phyloP scores from a whole-genome alignment of 2,329 filamentous ascomycete genomes.

The Pochonia chlamydosporia region DNA sequence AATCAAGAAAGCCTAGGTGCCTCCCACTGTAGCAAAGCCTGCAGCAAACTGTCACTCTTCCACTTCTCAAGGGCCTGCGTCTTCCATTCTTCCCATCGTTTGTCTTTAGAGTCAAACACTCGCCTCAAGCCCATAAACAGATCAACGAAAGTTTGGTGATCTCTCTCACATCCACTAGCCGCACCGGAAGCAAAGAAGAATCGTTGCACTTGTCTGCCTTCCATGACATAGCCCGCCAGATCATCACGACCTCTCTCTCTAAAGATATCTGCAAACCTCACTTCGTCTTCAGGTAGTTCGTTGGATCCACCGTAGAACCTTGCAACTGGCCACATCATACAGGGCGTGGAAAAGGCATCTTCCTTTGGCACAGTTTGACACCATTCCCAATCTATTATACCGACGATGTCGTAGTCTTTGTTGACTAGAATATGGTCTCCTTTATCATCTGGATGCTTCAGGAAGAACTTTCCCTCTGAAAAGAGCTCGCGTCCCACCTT shows the following conservation, averaged over 20 bases:
- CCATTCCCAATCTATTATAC: conserved; percentile 16
- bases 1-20: too few relatives aligned
- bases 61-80: not conserved
- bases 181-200: conserved; percentile 14
- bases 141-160: not conserved
- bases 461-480: conserved; percentile 28
- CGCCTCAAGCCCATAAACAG: not conserved
- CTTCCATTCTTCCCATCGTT: not conserved
- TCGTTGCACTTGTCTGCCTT: conserved; percentile 12
- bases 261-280: conserved; percentile 8
- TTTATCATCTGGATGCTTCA: conserved; percentile 41
- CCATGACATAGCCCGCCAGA: conserved; percentile 12
- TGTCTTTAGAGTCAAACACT: not conserved
- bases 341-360: conserved; percentile 26
- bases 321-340: conserved; percentile 27
- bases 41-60: not conserved
- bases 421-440: conserved; percentile 38
- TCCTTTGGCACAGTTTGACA: conserved; percentile 19
- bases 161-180: not conserved
- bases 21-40: too few relatives aligned
- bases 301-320: conserved; percentile 23
- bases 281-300: conserved; percentile 11
- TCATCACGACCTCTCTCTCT: conserved; percentile 11
- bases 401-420: conserved; percentile 34
- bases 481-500: conserved; percentile 13